Percentiles rank a stretch among this genome's conserved stretches.
Evolutionary conservation across 768 basidiomycete genomes (phyloP).

Genomic region (Gelatoporia subvermispora): DNA sequence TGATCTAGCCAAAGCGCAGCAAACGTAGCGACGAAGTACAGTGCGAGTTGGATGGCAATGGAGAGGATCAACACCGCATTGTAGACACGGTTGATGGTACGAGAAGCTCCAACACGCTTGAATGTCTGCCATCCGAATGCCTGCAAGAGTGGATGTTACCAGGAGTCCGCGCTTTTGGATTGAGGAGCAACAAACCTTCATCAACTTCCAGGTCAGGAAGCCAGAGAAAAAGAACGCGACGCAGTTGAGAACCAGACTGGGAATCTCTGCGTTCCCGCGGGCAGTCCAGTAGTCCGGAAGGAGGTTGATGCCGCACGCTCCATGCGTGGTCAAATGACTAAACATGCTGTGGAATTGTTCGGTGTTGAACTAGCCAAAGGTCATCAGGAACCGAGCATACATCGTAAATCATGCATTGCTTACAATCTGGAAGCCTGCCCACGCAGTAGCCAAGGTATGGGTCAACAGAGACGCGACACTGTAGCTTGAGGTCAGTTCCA

Average conservation of each 20-base stretch:
- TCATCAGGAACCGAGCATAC: background rate
- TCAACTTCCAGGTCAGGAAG: constrained; percentile 67
- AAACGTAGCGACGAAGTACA: constrained; percentile 72
- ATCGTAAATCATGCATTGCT: background rate
- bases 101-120: constrained; percentile 76
- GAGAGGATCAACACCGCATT: constrained; percentile 66
- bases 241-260: constrained; percentile 58
- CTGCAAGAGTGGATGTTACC: constrained; percentile 27
- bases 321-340: constrained; percentile 50
- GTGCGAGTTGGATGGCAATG: constrained; percentile 66
- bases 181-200: constrained; percentile 46
- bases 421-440: constrained; percentile 65
- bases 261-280: constrained; percentile 56
- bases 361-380: constrained; percentile 33
- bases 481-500: background rate
- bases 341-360: constrained; percentile 54
- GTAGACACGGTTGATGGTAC: constrained; percentile 70
- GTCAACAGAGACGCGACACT: constrained; percentile 66
- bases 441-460: constrained; percentile 67
- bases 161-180: background rate
- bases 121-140: constrained; percentile 85
- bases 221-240: constrained; percentile 54
- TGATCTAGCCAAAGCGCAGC: constrained; percentile 77
- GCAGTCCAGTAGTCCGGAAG: constrained; percentile 62
- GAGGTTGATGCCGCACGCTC: constrained; percentile 56